Base-by-base conservation (phyloP, 805 yeast species). In the Cyberlindnera xishuangbannaensis region DNA sequence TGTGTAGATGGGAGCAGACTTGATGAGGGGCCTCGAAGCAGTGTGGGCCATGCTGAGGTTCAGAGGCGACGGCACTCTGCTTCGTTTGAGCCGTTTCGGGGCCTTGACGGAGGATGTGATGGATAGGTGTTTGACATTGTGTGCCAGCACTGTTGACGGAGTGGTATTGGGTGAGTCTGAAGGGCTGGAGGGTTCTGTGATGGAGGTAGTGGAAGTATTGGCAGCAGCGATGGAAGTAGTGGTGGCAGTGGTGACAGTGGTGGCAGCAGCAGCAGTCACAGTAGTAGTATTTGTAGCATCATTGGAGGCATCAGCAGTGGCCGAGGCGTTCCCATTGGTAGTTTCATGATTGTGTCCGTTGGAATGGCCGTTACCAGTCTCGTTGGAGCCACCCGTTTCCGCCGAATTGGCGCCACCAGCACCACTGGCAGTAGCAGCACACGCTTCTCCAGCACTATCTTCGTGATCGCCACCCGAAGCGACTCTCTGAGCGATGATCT, bases 1-100 rank as follows among this genome's bases (percentile, higher is more conserved):
- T 18, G 41, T 35, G 28, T 47, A 51, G n/a, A 55, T 51, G 12
- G 62, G 62, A 12, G 62, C 62, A 3, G 61, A 54, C 28, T 51
- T 56, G 30, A 57, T 56, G 7, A 41, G 34, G 15, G 59, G 61
- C 14, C 40, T 42, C 19, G 41, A 45, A 4, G 46, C 37, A 0
- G 35, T 17, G 1, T 44, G 31, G 2, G 43, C 42, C 1, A 36
- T 15, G 3, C 44, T 28, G 7, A 57, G 27, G 20, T 51, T 50
- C 21, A 57, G 37, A 3, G 61, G 61, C 3, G 59, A 47, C 11
- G 62, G 62, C 7, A 51, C 55, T 5, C 44, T 45, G 11, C 37
- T 39, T 29, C 62, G 49, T 25, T 51, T 55, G 18, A 57, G 36
- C 19, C 52, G 45, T 25, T 53, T 55, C 19, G 34, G 37, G 1